A percentile compares a stretch with the other conserved stretches of the same genome.
These are phyloP conservation scores for Emergomyces pasteurianus DNA, from an alignment of 2,329 filamentous ascomycete genomes.

Conservation along the genomic window DNA sequence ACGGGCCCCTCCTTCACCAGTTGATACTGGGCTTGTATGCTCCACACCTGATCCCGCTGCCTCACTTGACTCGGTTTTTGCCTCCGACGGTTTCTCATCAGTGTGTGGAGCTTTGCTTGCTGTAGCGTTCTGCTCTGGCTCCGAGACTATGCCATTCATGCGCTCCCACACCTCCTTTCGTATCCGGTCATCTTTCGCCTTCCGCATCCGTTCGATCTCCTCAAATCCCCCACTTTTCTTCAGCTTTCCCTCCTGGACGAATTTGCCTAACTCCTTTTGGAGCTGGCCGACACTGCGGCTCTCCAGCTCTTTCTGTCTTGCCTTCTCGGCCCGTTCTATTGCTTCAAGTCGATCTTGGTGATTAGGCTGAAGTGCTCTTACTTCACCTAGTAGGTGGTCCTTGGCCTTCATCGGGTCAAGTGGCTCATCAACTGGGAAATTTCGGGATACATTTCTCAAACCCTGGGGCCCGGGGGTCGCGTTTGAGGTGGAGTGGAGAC, in stretches of 20 bases:
- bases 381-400: conserved; percentile 83
- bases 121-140: conserved; percentile 31
- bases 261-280: conserved; percentile 70
- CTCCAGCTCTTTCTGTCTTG: conserved; percentile 78
- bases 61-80: not conserved
- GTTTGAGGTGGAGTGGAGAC: conserved; percentile 46
- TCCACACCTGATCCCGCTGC: not conserved
- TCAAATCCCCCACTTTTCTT: conserved; percentile 96
- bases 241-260: conserved; percentile 79
- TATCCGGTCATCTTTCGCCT: conserved; percentile 75
- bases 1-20: not conserved
- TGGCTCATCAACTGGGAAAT: conserved; percentile 37
- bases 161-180: conserved; percentile 59
- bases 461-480: conserved; percentile 31
- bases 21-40: not conserved
- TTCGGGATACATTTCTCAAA: conserved; percentile 41
- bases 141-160: conserved; percentile 39
- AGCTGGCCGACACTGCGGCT: conserved; percentile 62
- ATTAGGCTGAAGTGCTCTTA: conserved; percentile 84
- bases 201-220: conserved; percentile 75
- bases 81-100: not conserved
- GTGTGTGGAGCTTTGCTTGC: conserved; percentile 2
- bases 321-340: conserved; percentile 91
- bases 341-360: conserved; percentile 88
- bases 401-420: conserved; percentile 71